Conservation (phyloP, 148 eudicot genomes). For the Gaultheria prostrata region DNA sequence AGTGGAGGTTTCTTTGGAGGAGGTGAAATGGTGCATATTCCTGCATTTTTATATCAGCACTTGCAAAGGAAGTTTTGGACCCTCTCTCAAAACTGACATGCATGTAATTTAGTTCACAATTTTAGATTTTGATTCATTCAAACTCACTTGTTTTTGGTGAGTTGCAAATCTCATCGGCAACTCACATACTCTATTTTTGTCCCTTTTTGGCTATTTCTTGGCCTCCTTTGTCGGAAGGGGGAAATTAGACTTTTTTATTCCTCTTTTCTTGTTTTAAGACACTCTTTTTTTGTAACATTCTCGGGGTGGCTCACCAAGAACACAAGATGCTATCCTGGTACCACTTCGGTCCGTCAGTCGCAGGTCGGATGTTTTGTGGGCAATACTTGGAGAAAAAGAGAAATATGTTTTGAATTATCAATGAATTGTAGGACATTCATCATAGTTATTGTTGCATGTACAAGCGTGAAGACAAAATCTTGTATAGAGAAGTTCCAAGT, state of each 20-base stretch:
- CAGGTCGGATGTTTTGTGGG: no score
- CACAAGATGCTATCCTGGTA: not conserved
- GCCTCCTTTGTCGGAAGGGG: not conserved
- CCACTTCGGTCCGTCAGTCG: not conserved
- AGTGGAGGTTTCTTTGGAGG: not conserved
- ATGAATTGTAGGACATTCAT: not conserved
- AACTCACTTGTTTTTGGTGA: not conserved
- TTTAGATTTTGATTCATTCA: not conserved
- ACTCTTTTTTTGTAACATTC: not conserved
- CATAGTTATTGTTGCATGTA: not conserved
- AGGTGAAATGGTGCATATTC: slow-evolving; percentile 1
- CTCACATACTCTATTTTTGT: not conserved
- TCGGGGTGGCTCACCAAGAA: not conserved
- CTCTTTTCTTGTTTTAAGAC: not conserved
- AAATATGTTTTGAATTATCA: not conserved
- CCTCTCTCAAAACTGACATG: not conserved
- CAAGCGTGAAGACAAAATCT: not conserved
- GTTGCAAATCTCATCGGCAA: not conserved
- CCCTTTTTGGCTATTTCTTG: not conserved
- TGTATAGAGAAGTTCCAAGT: not conserved
- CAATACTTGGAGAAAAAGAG: not conserved
- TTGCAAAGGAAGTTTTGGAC: not conserved
- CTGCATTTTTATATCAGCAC: not conserved
- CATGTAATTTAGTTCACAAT: not conserved
- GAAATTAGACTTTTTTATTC: not conserved